Evolutionary conservation across 106 monocot genomes (phyloP), one percentile per base, ranked within the genome.

Genomic region (Gastrodia elata): DNA sequence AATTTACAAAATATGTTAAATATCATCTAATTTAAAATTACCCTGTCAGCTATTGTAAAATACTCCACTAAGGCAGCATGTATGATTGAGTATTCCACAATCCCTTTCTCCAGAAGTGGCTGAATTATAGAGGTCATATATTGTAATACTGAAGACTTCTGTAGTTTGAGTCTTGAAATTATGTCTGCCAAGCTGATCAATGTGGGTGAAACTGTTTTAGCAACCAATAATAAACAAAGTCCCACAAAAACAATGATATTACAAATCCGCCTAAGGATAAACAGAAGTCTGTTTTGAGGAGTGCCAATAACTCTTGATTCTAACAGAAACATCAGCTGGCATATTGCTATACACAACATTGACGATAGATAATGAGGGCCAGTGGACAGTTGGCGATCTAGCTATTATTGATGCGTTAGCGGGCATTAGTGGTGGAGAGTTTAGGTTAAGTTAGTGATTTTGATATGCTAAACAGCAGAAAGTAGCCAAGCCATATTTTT

Each of bases 21-120:
- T 39, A 40, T 36, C 18, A 35, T 67, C 37, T 14, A 43, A 61
- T 61, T 61, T 32, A 40, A 42, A 20, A 73, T 71, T 80, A 90
- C 90, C 82, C 73, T 87, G 55, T 86, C 87, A 44, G 90, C 90
- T 64, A 90, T 87, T 78, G 82, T 84, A 22, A 90, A 82, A 73
- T 84, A 90, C 76, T 90, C 90, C 68, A 80, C 25, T 13, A 90
- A 36, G n/a, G 70, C 39, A 59, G 86, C 82, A 37, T 90, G 90
- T 67, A 90, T 68, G 25, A 90, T 87, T 56, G 90, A 90, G 73
- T 87, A 84, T 71, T 90, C 90, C 35, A 86, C 37, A 74, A 90
- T 90, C 70, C 90, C 86, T 74, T 90, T 90, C 77, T 86, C 84
- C 61, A 90, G 73, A 76, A 90, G 76, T 70, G 82, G 86, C 59